Evolutionary conservation across 768 basidiomycete genomes (phyloP).

Genomic region (Brasilioporus rufonigricans): DNA sequence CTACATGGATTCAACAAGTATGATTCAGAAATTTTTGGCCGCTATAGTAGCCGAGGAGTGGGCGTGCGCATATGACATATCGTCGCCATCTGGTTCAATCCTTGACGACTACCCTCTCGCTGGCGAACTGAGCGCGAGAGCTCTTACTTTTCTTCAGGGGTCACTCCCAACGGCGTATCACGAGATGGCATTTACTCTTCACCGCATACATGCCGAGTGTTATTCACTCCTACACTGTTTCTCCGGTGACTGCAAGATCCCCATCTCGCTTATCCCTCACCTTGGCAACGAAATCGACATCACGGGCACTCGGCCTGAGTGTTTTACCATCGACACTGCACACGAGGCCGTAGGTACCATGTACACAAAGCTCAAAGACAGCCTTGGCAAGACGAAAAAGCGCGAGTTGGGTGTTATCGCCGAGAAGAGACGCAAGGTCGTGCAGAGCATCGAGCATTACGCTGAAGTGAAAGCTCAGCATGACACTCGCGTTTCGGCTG

Average conservation of each 20-base stretch:
- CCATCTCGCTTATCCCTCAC: conserved; percentile 72
- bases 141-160: conserved; percentile 71
- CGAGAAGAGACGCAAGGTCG: conserved; percentile 71
- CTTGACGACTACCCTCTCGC: conserved; percentile 59
- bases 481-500: conserved; percentile 84
- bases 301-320: conserved; percentile 55
- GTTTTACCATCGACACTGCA: conserved; percentile 81
- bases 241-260: conserved; percentile 82
- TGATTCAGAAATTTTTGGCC: conserved; percentile 87
- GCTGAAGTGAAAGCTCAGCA: conserved; percentile 79
- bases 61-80: conserved; percentile 58
- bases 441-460: conserved; percentile 74
- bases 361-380: conserved; percentile 73
- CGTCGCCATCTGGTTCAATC: conserved; percentile 38
- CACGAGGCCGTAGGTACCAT: conserved; percentile 65
- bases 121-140: conserved; percentile 63
- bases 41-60: conserved; percentile 90
- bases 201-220: conserved; percentile 79
- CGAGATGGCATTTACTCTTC: conserved; percentile 83
- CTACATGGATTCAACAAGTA: conserved; percentile 84
- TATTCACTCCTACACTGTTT: conserved; percentile 80
- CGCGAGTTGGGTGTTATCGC: conserved; percentile 66
- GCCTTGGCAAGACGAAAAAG: conserved; percentile 76
- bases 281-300: conserved; percentile 79
- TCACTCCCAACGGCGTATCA: conserved; percentile 78